Percentiles rank a stretch among this genome's conserved stretches.
These are phyloP conservation scores for Rhazya stricta DNA, from an alignment of 257 asterid species.

Conservation along the genomic window DNA sequence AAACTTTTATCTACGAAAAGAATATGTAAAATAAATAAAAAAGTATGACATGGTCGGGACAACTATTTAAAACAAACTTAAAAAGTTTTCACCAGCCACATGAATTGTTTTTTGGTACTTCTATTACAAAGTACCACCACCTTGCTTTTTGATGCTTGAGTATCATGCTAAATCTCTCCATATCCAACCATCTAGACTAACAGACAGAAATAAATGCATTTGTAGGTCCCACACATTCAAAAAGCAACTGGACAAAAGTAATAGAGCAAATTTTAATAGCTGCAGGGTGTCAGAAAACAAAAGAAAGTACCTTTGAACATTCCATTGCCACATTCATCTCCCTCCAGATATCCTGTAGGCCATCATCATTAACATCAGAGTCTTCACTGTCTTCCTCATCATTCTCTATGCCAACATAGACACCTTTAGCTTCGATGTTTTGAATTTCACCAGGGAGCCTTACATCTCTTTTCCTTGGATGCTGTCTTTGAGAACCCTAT, in stretches of 20 bases:
- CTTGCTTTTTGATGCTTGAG: background rate
- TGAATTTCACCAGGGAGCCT: constrained; percentile 24
- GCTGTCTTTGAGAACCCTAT: constrained; percentile 26
- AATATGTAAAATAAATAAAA: background rate
- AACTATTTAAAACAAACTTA: background rate
- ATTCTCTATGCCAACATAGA: constrained; percentile 55
- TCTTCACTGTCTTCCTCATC: constrained; percentile 47
- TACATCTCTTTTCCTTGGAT: constrained; percentile 23
- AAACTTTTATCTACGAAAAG: background rate
- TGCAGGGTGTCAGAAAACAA: background rate
- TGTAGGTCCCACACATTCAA: background rate
- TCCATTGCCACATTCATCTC: constrained; percentile 73
- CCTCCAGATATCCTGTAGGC: constrained; percentile 77
- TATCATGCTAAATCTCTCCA: background rate
- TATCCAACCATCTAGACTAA: background rate
- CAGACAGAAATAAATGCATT: background rate
- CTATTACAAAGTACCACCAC: background rate
- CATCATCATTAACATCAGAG: constrained; percentile 50
- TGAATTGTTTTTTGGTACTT: background rate
- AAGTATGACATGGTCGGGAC: background rate
- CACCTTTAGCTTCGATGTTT: constrained; percentile 31
- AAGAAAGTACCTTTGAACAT: constrained; percentile 67
- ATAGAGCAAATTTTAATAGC: background rate
- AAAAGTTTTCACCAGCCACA: background rate
- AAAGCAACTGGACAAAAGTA: background rate